phyloP scores from a whole-genome alignment of 2,329 filamentous ascomycete genomes.

The Nannizzia gypsea region DNA sequence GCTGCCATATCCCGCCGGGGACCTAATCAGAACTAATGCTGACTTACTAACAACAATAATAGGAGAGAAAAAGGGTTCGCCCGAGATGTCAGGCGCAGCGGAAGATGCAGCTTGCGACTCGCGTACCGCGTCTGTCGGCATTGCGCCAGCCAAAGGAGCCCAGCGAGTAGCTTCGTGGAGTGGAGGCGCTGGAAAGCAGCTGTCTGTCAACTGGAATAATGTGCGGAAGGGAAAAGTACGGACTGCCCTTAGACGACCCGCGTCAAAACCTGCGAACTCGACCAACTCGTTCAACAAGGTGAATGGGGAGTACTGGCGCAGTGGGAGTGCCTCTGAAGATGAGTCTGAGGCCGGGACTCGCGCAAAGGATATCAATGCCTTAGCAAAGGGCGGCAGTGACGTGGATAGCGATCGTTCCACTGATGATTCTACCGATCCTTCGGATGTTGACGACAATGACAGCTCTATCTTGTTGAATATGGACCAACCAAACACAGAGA shows the following conservation, averaged over 20 bases:
- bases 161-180: slow-evolving; percentile 21
- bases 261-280: neutral
- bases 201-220: slow-evolving; percentile 34
- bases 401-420: neutral
- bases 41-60: neutral
- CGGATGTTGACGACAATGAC: slow-evolving; percentile 23
- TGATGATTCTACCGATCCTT: slow-evolving; percentile 6
- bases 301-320: slow-evolving; percentile 29
- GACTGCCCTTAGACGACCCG: slow-evolving; percentile 29
- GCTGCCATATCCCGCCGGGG: neutral
- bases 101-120: slow-evolving; percentile 31
- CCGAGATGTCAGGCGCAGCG: slow-evolving; percentile 11
- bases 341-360: neutral
- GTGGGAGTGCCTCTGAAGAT: slow-evolving; percentile 20
- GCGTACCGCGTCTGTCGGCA: slow-evolving; percentile 35
- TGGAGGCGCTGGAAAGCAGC: slow-evolving; percentile 26
- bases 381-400: neutral
- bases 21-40: neutral
- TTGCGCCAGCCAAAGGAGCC: slow-evolving; percentile 24
- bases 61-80: neutral
- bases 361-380: neutral
- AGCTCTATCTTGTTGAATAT: slow-evolving; percentile 35
- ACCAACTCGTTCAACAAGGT: slow-evolving; percentile 21
- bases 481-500: neutral
- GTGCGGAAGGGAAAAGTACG: slow-evolving; percentile 32